Base-by-base conservation (phyloP, 1,139 yeast species). In the Kurtzmaniella quercitrusa region DNA sequence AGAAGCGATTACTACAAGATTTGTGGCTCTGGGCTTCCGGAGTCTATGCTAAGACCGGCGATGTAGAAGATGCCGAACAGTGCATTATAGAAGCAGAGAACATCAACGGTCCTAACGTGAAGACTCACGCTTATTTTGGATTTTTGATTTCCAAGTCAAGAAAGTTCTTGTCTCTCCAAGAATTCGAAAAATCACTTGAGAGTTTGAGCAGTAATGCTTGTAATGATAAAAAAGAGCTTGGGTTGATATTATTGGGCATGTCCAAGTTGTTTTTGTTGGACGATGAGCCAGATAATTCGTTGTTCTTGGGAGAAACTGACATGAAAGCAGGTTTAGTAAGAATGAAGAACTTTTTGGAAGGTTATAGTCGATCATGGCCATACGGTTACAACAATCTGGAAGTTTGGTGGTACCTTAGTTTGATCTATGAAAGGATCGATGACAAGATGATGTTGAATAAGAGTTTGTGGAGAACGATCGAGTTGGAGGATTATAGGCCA, bases 1-100 rank as follows among this genome's bases (percentile, higher is more conserved):
- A 59, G 44, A 65, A 68, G 43, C 64, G 61, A 47, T 60, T 81
- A 10, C 59, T 83, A 42, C 88, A 83, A 53, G 73, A 72, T 29
- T 57, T 87, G 11, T 90, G 96, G 96, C 61, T 89, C 43, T 80
- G 89, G 79, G 74, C 88, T 0, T 76, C 90, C 1, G 75, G 75
- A 37, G 66, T 88, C 34, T 90, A 87, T 59, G 65, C 78, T 52
- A 77, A 79, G 50, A 71, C 78, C 4, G 82, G 77, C 1, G 65
- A 79, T 44, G 51, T 64, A 3, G 75, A 68, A 7, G 95, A 88
- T 47, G 81, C 91, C 10, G 83, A 81, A 53, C 82, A 79, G 49
- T 86, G 95, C 42, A 73, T 89, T 7, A 73, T 75, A 8, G 96
- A 89, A 58, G 89, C 95, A 0, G 86, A 79, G 49, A 63, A 71